Conservation (phyloP, 2,329 filamentous ascomycete genomes). For the Herpotrichia juniperi region DNA sequence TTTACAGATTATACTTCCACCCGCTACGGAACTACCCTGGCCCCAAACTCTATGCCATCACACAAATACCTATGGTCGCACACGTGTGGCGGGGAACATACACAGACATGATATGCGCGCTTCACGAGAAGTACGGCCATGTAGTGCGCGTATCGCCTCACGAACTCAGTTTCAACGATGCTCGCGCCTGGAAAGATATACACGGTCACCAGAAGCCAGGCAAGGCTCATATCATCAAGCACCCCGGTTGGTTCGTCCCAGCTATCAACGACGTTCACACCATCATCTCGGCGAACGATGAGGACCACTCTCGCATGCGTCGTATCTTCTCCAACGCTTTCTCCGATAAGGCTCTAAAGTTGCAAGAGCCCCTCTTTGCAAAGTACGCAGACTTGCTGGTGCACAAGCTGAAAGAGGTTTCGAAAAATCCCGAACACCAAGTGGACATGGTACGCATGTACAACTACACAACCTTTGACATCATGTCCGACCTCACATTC, state of each 20-base stretch:
- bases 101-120: conserved; percentile 11
- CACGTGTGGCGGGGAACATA: conserved; percentile 17
- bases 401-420: conserved; percentile 34
- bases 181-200: conserved; percentile 27
- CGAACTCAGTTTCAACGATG: conserved; percentile 20
- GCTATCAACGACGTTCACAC: conserved; percentile 2
- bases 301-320: conserved; percentile 18
- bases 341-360: conserved; percentile 40
- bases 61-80: conserved; percentile 26
- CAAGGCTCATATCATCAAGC: conserved; percentile 8
- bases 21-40: conserved; percentile 48
- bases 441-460: conserved; percentile 31
- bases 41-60: conserved; percentile 37
- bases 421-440: conserved; percentile 34
- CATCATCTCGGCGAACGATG: conserved; percentile 8
- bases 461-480: conserved; percentile 23
- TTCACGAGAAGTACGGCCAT: conserved; percentile 42
- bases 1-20: conserved; percentile 50
- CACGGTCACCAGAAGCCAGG: conserved; percentile 18
- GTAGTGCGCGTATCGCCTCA: conserved; percentile 28
- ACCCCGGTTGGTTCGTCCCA: conserved; percentile 2
- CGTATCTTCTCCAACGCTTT: conserved; percentile 39
- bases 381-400: conserved; percentile 46
- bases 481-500: conserved; percentile 9
- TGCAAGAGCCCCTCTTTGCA: conserved; percentile 43